phyloP scores from a whole-genome alignment of 169 alveolate genomes.

The Cryptosporidium xiaoi region DNA sequence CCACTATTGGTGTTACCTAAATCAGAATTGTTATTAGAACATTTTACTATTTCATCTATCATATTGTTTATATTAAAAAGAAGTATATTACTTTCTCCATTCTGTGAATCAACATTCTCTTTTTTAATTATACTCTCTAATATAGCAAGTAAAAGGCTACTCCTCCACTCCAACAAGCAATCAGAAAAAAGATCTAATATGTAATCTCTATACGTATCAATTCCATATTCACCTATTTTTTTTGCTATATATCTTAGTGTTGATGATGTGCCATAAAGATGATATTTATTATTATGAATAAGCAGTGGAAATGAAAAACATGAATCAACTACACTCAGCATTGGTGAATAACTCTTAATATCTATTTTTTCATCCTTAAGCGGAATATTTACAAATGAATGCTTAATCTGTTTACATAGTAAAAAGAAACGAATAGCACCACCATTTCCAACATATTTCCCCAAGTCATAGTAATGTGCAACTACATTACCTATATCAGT shows the following conservation, averaged over 20 bases:
- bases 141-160: constrained; percentile 32
- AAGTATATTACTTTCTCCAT: background rate
- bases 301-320: constrained; percentile 30
- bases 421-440: constrained; percentile 66
- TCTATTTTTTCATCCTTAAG: constrained; percentile 42
- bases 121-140: constrained; percentile 40
- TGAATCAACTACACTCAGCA: background rate
- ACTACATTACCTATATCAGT: constrained; percentile 57
- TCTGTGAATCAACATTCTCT: constrained; percentile 1
- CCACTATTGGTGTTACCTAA: background rate
- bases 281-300: constrained; percentile 40
- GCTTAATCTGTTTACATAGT: constrained; percentile 65
- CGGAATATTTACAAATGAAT: constrained; percentile 52
- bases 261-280: constrained; percentile 40
- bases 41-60: constrained; percentile 4
- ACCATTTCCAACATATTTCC: constrained; percentile 60
- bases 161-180: constrained; percentile 45
- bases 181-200: constrained; percentile 45
- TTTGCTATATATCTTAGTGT: constrained; percentile 55
- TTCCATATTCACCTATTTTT: constrained; percentile 69
- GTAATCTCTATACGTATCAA: constrained; percentile 64
- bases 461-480: constrained; percentile 70
- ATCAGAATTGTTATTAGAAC: background rate
- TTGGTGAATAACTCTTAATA: constrained; percentile 19
- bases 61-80: constrained; percentile 26